Evolutionary conservation across 495 filamentous ascomycete genomes (phyloP), one percentile per base, ranked within the genome.

Genomic region (Aspergillus taichungensis): DNA sequence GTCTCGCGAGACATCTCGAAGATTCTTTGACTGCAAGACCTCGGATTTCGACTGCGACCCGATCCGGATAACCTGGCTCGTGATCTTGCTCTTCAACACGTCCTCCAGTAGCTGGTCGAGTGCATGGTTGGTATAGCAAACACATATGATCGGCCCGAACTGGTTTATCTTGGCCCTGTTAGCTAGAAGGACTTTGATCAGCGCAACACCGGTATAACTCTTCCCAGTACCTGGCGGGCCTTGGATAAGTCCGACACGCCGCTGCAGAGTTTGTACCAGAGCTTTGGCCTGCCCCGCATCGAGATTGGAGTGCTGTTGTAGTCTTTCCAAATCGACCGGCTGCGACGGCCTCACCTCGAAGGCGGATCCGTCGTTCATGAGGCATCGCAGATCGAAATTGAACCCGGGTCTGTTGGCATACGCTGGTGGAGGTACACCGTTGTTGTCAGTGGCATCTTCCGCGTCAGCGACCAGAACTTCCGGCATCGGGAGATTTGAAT

Each of bases 211-310:
- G 0, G 73, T 76, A 46, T 71, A 85, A 42, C 69, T 76, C 57
- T 94, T 92, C 4, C 87, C 87, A 3, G 85, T 90, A 1, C 87
- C 87, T 4, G 87, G 87, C 0, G 87, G 87, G 0, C 87, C 87
- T 68, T 92, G 85, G 29, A 90, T 84, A 0, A 88, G 63, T 6
- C 77, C 77, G 14, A 88, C 49, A 5, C 63, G 62, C 3, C 72
- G 68, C 2, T 66, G 71, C 3, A 94, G 63, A 11, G 77, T 66
- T 27, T 70, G 55, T 3, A 84, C 54, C 11, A 87, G 57, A 4
- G 81, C 77, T 0, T 55, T 34, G 10, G 73, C 72, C 55, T 94
- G 83, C 0, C 68, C 72, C 24, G 68, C 49, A 46, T 87, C 83
- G 2, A 85, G 72, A 4, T 56, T 69, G 1, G 78, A 73, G 34